Conservation (phyloP, 192 early-diverging fungal species). For the Helicostylum pulchrum region DNA sequence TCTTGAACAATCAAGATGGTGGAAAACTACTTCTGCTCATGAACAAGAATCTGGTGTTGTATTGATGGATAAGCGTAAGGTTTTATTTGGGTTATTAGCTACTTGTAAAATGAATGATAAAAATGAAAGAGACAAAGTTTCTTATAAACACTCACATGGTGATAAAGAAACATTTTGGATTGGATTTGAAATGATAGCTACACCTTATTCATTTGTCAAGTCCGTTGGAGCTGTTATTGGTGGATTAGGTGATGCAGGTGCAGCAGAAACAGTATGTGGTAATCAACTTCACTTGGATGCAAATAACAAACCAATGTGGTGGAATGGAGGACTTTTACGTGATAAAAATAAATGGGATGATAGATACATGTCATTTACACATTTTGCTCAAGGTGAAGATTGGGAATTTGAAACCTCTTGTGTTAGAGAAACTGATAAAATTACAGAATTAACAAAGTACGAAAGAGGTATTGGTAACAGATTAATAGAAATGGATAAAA, state of each 20-base stretch:
- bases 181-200: conserved; percentile 56
- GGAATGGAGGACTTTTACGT: conserved; percentile 48
- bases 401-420: conserved; percentile 46
- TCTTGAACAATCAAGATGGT: conserved; percentile 40
- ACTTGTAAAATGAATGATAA: conserved; percentile 56
- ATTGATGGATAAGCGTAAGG: conserved; percentile 48
- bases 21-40: conserved; percentile 38
- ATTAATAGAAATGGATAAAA: conserved; percentile 20
- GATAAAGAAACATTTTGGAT: conserved; percentile 74
- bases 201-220: conserved; percentile 49
- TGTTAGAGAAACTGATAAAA: conserved; percentile 37
- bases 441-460: conserved; percentile 7
- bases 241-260: conserved; percentile 34
- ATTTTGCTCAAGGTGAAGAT: conserved; percentile 39
- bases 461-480: conserved; percentile 10
- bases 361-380: conserved; percentile 37
- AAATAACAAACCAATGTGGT: conserved; percentile 42
- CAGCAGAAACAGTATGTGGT: conserved; percentile 38
- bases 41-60: conserved; percentile 66
- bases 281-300: conserved; percentile 45
- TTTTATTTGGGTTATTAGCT: conserved; percentile 50
- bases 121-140: conserved; percentile 45
- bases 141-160: conserved; percentile 49
- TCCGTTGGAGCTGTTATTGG: conserved; percentile 54
- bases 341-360: conserved; percentile 42